Evolutionary conservation across 2,329 filamentous ascomycete genomes (phyloP).

Genomic region (Aspergillus sp.): DNA sequence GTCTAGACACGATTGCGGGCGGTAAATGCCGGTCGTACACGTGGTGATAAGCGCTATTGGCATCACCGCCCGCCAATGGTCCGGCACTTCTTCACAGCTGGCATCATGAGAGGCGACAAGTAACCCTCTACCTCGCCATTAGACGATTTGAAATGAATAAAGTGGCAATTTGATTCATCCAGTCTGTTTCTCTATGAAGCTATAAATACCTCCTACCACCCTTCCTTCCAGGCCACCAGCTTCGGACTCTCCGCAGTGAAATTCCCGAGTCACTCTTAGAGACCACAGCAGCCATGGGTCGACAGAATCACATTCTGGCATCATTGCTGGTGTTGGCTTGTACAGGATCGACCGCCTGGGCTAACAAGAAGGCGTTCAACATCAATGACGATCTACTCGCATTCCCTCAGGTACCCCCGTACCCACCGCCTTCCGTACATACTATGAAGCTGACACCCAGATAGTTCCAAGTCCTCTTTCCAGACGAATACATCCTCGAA

Average conservation of each 20-base stretch:
- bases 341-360: constrained; percentile 39
- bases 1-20: no score
- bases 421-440: not conserved
- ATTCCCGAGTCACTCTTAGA: not conserved
- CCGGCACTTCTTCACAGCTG: not conserved
- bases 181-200: no score
- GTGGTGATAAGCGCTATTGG: not conserved
- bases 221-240: not conserved
- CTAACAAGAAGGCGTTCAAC: constrained; percentile 66
- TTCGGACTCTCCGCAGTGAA: not conserved
- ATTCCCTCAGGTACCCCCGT: constrained; percentile 69
- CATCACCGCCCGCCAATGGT: not conserved
- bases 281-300: constrained; percentile 21
- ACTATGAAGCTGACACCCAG: not conserved
- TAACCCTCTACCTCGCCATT: not conserved
- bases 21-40: not conserved
- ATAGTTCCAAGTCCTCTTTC: constrained; percentile 78
- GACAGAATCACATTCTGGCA: constrained; percentile 18
- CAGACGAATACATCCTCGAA: constrained; percentile 69
- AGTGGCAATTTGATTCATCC: no score
- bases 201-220: not conserved
- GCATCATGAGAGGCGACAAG: not conserved
- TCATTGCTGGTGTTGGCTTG: constrained; percentile 32
- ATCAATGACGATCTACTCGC: constrained; percentile 85
- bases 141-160: no score